These are phyloP conservation scores for Alternaria metachromatica DNA, from an alignment of 2,329 filamentous ascomycete genomes.

Conservation along the genomic window DNA sequence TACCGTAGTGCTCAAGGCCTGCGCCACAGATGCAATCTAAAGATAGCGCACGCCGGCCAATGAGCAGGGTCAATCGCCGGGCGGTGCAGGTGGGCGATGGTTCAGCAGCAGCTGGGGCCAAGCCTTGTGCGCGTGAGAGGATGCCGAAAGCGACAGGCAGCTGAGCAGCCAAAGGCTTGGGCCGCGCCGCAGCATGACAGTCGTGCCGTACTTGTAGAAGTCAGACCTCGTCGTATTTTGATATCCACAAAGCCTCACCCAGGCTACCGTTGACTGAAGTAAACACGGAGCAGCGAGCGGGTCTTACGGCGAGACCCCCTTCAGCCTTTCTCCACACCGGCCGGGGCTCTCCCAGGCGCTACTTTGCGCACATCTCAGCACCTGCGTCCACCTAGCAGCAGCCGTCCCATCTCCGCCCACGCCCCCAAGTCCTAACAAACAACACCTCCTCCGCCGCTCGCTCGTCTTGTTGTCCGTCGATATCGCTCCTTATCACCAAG, in stretches of 20 bases:
- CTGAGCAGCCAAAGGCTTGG: neutral
- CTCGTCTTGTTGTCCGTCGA: neutral
- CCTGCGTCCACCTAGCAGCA: neutral
- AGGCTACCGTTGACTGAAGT: neutral
- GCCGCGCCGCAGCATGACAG: neutral
- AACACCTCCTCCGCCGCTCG: conserved; percentile 3
- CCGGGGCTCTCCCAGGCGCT: conserved; percentile 12
- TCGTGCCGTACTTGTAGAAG: neutral
- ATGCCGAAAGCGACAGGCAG: neutral
- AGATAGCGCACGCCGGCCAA: neutral
- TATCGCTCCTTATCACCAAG: neutral
- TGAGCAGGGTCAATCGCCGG: neutral
- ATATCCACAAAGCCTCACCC: neutral
- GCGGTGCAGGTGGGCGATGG: conserved; percentile 6
- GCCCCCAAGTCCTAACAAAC: neutral
- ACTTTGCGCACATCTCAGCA: conserved; percentile 14
- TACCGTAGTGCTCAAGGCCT: neutral
- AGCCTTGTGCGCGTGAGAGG: neutral
- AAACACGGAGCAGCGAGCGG: conserved; percentile 11
- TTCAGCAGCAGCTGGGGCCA: neutral
- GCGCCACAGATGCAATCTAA: conserved; percentile 10
- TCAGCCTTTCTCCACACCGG: conserved; percentile 25
- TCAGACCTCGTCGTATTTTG: neutral
- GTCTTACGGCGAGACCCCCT: conserved; percentile 9
- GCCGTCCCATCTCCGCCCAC: neutral